Evolutionary conservation across 306 rosid genomes (phyloP), one percentile per base, ranked within the genome.

Genomic region (Vigna unguiculata): DNA sequence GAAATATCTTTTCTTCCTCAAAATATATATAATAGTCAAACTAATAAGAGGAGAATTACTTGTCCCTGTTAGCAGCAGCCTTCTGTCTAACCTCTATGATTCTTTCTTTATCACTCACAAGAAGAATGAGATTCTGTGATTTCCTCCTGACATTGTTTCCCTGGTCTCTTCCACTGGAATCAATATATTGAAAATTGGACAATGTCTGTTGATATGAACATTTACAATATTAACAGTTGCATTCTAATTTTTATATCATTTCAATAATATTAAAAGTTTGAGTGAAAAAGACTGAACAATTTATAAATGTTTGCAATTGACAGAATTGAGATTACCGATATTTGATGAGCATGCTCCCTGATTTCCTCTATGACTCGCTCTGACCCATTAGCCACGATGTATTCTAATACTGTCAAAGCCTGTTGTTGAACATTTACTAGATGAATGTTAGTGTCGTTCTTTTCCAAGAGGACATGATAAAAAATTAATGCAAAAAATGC

Each of bases 111-210:
- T 93, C 98, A 83, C 88, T 93, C 82, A 93, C 98, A 75, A 93
- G 92, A 59, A 61, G 85, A 70, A 93, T 90, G 46, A 93, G 90
- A 85, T 84, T 87, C 84, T 88, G 95, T 67, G 98, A 91, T 82
- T 89, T 93, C 90, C 83, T 91, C 83, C 98, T 86, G 53, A 93
- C 91, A 80, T 93, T 93, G 90, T 84, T 89, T 73, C 98, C 98
- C 86, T 93, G 98, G 72, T 93, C 97, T 87, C 87, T 88, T 87
- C 96, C 98, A 73, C 90, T 84, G 46, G 98, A 93, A 85, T 93
- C 98, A 64, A 91, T 88, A 82, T 93, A 93, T 78, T 86, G 96
- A 82, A 93, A 93, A 54, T 84, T 76, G 77, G 95, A 83, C 86
- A 93, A 80, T 48, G 97, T 87, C 98, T 93, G 91, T 67, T 80